Conservation (phyloP, 257 asterid species). For the Solanum chiquidenum region DNA sequence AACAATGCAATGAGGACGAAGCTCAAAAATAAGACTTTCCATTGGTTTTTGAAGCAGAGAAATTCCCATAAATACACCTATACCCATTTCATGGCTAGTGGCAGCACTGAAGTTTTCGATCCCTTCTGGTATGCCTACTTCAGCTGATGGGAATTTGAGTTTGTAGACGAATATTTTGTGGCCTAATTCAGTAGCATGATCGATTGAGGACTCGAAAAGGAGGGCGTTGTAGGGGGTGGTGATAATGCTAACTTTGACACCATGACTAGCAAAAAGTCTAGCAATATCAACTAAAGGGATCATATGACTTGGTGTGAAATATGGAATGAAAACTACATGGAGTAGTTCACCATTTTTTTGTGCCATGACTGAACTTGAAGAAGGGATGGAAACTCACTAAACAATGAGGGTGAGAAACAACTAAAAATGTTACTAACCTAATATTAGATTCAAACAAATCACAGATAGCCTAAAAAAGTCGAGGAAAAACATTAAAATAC, state of each 20-base stretch:
- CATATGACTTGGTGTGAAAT: constrained; percentile 17
- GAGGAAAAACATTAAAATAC: background rate
- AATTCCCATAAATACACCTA: background rate
- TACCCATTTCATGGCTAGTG: background rate
- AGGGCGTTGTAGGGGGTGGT: constrained; percentile 13
- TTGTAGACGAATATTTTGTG: background rate
- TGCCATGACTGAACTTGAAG: background rate
- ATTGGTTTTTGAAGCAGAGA: constrained; percentile 5
- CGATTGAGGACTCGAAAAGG: constrained; percentile 1
- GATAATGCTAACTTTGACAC: constrained; percentile 13
- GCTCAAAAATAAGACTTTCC: background rate
- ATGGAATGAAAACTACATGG: constrained; percentile 14
- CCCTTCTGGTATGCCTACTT: constrained; percentile 19
- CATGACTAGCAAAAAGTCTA: constrained; percentile 16
- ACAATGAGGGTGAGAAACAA: background rate
- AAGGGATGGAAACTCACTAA: background rate
- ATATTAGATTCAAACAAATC: background rate
- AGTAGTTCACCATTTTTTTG: background rate
- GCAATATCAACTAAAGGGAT: constrained; percentile 17
- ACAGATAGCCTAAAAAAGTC: background rate
- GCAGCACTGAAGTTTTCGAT: background rate
- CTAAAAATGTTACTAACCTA: background rate
- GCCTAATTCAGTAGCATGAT: background rate
- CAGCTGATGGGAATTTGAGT: constrained; percentile 10
- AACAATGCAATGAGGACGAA: constrained; percentile 11